Conservation (phyloP, 1,139 yeast genomes). For the Magnusiomyces starmeri region DNA sequence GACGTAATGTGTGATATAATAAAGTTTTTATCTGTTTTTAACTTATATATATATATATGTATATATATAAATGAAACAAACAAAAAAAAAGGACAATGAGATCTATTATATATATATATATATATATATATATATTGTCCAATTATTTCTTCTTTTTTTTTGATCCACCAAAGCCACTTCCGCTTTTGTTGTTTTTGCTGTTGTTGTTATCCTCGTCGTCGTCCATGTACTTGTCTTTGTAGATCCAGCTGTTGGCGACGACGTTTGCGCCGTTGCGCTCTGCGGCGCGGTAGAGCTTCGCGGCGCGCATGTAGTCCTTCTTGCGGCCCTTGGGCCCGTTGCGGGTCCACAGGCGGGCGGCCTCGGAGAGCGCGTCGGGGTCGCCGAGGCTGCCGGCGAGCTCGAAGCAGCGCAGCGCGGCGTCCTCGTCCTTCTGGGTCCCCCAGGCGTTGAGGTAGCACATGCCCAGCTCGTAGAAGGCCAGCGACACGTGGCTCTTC, state of each 20-base stretch:
- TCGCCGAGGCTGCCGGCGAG: slow-evolving; percentile 66
- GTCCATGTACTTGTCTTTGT: slow-evolving; percentile 57
- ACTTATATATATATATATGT: too few species aligned
- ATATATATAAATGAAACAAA: too few species aligned
- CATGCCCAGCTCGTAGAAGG: slow-evolving; percentile 56
- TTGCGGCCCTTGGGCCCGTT: slow-evolving; percentile 48
- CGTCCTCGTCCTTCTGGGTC: slow-evolving; percentile 44
- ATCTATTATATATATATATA: too few species aligned
- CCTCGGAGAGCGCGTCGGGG: slow-evolving; percentile 59
- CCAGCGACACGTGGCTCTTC: slow-evolving; percentile 35
- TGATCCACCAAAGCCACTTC: neutral
- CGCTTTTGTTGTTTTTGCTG: slow-evolving; percentile 10
- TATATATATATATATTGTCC: too few species aligned
- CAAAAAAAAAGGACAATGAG: too few species aligned
- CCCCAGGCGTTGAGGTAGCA: slow-evolving; percentile 58
- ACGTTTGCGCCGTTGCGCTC: slow-evolving; percentile 57
- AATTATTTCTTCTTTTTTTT: neutral
- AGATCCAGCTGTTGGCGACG: slow-evolving; percentile 73
- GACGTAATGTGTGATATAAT: too few species aligned
- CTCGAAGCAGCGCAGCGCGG: slow-evolving; percentile 55
- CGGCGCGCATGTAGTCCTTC: slow-evolving; percentile 57
- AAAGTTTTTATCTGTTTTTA: too few species aligned
- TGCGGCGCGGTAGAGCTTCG: slow-evolving; percentile 64
- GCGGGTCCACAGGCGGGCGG: slow-evolving; percentile 63
- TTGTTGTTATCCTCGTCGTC: slow-evolving; percentile 22